Base-by-base conservation (phyloP, 108 stramenopile species). In the Skeletonema grethae region DNA sequence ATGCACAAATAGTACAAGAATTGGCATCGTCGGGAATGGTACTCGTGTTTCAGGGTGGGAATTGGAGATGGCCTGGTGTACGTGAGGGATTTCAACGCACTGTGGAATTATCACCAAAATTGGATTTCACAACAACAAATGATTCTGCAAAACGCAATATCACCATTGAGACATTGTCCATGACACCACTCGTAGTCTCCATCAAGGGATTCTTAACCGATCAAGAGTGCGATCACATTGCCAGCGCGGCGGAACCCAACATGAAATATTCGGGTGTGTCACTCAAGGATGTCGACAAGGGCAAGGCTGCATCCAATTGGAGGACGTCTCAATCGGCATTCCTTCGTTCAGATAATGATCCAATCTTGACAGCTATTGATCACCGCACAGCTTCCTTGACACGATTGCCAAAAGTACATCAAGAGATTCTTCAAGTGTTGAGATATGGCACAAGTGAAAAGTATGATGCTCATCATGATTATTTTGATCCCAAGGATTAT, bases 311-410 rank as follows among this genome's bases (percentile, higher is more conserved):
- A 25, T 84, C 88, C 18, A 89, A 96, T 57, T 96, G 91, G 87
- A 88, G 95, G 59, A 96, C 95, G 7, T 91, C 89, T 35, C 85
- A 90, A 65, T 82, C 88, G 0, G 75, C 90, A 15, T 96, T 96
- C 69, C 63, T 96, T 38, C 45, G 60, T 6, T 63, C 86, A 13
- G 39, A 45, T 9, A 50, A 62, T 8, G 73, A 89, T 32, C 35
- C 60, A 15, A 59, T 76, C n/a, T 65, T 93, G 22, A 64, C 63
- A 12, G 73, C 57, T 0, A 80, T 96, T 60, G 93, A 96, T 18
- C 29, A 82, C 25, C 69, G 91, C 13, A 89, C 90, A 2, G 81
- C 89, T 15, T 81, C 84, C 59, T 63, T 93, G 32, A 85, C 89
- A 1, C 77, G 90, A 13, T 63, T 89, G 12, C 89, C 90, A 2